Conservation (phyloP, 106 monocot genomes). For the Amphibolis antarctica region DNA sequence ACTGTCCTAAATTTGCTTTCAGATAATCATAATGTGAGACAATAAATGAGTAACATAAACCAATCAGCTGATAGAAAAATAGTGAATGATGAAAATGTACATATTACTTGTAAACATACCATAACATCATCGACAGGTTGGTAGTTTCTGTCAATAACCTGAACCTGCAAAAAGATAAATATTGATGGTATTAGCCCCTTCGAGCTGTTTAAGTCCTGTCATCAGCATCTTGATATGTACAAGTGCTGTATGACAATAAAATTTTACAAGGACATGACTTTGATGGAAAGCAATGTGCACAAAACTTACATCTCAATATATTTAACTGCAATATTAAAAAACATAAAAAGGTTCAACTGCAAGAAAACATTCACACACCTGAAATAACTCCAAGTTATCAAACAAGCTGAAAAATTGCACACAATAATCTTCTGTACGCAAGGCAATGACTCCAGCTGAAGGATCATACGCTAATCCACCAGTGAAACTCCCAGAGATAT, state of each 20-base stretch:
- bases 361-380: constrained; percentile 25
- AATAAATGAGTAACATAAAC: too few relatives aligned
- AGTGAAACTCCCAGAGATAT: constrained; percentile 15
- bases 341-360: neutral
- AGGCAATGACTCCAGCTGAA: constrained; percentile 43
- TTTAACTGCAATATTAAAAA: neutral
- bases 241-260: too few relatives aligned
- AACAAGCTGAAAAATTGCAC: constrained; percentile 80
- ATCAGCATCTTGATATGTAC: neutral
- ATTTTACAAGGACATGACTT: too few relatives aligned
- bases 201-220: too few relatives aligned
- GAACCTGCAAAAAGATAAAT: constrained; percentile 46
- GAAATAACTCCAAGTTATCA: constrained; percentile 63
- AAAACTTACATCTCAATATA: neutral
- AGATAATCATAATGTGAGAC: too few relatives aligned
- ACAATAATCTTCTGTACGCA: constrained; percentile 53
- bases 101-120: constrained; percentile 19
- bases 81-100: neutral
- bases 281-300: too few relatives aligned
- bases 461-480: constrained; percentile 40
- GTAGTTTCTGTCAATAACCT: constrained; percentile 85
- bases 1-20: too few relatives aligned
- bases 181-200: neutral
- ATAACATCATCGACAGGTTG: constrained; percentile 83
- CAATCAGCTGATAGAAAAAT: too few relatives aligned